Evolutionary conservation across 768 basidiomycete species (phyloP).

Genomic region (Trametes cingulata): DNA sequence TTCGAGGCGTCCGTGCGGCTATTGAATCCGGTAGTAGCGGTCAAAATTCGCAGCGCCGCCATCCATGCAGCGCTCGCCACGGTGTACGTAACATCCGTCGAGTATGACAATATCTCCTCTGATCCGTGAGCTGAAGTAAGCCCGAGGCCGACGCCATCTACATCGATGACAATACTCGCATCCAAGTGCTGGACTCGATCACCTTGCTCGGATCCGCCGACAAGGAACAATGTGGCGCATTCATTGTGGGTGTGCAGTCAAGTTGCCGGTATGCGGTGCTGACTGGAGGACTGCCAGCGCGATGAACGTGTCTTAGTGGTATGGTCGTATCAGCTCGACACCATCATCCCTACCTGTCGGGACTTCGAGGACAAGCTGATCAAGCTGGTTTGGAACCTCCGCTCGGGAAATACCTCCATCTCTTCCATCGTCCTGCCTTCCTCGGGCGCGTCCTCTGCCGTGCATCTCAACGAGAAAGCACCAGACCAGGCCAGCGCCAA

Average conservation of each 20-base stretch:
- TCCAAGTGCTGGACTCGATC: conserved; percentile 81
- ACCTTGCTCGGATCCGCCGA: conserved; percentile 69
- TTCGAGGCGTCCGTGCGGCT: conserved; percentile 77
- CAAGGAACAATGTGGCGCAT: conserved; percentile 91
- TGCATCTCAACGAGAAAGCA: conserved; percentile 54
- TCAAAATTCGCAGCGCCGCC: conserved; percentile 78
- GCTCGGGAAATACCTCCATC: conserved; percentile 42
- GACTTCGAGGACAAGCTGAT: conserved; percentile 81
- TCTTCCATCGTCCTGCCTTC: conserved; percentile 38
- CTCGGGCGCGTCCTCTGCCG: conserved; percentile 46
- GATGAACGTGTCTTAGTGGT: conserved; percentile 81
- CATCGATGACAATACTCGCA: conserved; percentile 79
- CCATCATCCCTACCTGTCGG: conserved; percentile 66
- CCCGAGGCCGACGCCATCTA: conserved; percentile 64
- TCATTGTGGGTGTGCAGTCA: conserved; percentile 56
- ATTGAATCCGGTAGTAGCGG: conserved; percentile 85
- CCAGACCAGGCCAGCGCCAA: conserved; percentile 22
- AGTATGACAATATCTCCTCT: not conserved
- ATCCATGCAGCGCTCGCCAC: conserved; percentile 78
- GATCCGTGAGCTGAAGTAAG: conserved; percentile 38
- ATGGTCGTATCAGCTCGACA: conserved; percentile 84
- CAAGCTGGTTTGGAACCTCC: conserved; percentile 69
- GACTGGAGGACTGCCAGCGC: conserved; percentile 45
- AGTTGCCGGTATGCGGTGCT: not conserved
- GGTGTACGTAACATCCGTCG: conserved; percentile 48